phyloP scores from a whole-genome alignment of 305 asterid species.

The Vinca major region DNA sequence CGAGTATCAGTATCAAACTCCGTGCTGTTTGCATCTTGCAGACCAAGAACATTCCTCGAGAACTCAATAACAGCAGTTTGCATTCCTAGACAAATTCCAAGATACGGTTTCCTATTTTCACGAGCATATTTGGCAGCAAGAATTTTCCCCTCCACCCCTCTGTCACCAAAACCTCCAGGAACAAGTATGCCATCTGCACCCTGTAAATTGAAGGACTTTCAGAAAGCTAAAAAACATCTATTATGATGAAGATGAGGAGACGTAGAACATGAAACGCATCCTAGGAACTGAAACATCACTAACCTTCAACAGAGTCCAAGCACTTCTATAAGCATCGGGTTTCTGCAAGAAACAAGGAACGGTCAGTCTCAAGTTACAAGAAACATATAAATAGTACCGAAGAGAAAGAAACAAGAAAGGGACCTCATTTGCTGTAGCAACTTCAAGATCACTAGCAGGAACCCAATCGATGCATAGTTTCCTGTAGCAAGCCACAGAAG shows the following conservation, averaged over 20 bases:
- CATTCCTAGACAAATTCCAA: slow-evolving; percentile 94
- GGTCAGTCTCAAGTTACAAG: slow-evolving; percentile 25
- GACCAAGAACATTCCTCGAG: slow-evolving; percentile 72
- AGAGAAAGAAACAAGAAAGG: slow-evolving; percentile 1
- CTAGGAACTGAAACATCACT: slow-evolving; percentile 7
- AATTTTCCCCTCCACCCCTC: slow-evolving; percentile 94
- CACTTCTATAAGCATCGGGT: slow-evolving; percentile 53
- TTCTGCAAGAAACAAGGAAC: slow-evolving; percentile 31
- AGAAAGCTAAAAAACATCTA: slow-evolving; percentile 9
- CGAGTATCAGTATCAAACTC: slow-evolving; percentile 64
- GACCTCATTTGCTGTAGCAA: slow-evolving; percentile 58
- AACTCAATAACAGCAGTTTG: slow-evolving; percentile 83
- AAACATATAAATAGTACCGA: slow-evolving; percentile 13
- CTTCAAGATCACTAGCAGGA: slow-evolving; percentile 87
- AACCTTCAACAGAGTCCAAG: slow-evolving; percentile 84
- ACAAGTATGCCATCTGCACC: slow-evolving; percentile 79
- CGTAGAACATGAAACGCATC: not conserved
- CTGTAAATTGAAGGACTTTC: slow-evolving; percentile 29
- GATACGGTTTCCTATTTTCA: slow-evolving; percentile 21
- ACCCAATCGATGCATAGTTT: slow-evolving; percentile 77
- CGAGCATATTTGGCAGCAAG: slow-evolving; percentile 95
- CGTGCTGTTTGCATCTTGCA: slow-evolving; percentile 71
- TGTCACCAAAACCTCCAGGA: slow-evolving; percentile 98
- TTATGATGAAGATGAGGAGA: no score
- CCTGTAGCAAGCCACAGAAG: slow-evolving; percentile 69